Evolutionary conservation across 306 rosid species (phyloP).

Genomic region (Begonia loranthoides): DNA sequence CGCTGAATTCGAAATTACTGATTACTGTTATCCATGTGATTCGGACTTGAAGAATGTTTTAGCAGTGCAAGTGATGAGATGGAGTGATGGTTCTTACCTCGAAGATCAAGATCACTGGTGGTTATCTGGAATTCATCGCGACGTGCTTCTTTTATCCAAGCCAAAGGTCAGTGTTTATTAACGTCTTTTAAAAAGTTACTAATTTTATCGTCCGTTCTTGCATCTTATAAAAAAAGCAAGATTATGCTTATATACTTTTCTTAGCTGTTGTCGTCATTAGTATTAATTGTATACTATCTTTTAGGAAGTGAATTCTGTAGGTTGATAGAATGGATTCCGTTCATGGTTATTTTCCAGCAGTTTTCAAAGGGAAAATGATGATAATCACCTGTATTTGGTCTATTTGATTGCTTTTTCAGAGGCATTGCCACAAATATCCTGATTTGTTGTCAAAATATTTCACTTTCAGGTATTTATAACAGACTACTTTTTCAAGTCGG

Average conservation of each 20-base stretch:
- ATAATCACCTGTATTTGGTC: too few relatives aligned
- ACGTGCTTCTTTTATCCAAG: conserved; percentile 83
- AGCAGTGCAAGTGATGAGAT: conserved; percentile 88
- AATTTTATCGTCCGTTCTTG: conserved; percentile 1
- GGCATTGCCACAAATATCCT: too few relatives aligned
- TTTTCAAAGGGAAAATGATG: too few relatives aligned
- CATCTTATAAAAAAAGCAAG: background rate
- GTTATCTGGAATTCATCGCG: conserved; percentile 90
- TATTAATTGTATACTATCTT: too few relatives aligned
- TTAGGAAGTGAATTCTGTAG: too few relatives aligned
- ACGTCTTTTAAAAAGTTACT: background rate
- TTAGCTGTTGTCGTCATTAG: too few relatives aligned
- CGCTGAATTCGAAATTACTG: conserved; percentile 90
- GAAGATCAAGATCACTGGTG: conserved; percentile 99
- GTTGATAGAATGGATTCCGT: too few relatives aligned
- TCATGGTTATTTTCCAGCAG: too few relatives aligned
- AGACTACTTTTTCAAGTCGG: conserved; percentile 81
- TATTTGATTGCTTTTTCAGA: too few relatives aligned
- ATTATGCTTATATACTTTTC: too few relatives aligned
- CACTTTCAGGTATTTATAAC: conserved; percentile 59
- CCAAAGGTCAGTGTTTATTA: conserved; percentile 52
- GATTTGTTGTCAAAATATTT: background rate
- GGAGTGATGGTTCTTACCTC: conserved; percentile 95
- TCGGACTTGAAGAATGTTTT: conserved; percentile 51
- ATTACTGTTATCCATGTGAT: conserved; percentile 66